A percentile compares a stretch with the other conserved stretches of the same genome.
Conservation (phyloP, 2,329 filamentous ascomycete species). For the Nothophoma quercina region DNA sequence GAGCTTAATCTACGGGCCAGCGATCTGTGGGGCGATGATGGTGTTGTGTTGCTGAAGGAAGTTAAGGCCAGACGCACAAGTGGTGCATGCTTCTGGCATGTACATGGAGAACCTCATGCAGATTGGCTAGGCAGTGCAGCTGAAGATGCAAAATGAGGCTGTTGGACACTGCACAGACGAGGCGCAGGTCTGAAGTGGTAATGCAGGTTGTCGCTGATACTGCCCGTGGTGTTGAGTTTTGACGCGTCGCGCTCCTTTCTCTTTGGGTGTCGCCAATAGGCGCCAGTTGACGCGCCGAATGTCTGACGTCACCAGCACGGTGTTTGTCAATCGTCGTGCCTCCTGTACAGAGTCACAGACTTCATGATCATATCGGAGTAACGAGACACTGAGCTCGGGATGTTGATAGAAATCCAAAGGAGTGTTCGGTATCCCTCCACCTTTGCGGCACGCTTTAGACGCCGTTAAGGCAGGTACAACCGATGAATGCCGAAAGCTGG, state of each 20-base stretch:
- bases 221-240: not conserved
- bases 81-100: not conserved
- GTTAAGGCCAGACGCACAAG: not conserved
- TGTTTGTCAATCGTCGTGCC: too few relatives aligned
- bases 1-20: slow-evolving; percentile 20
- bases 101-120: not conserved
- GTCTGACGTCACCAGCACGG: slow-evolving; percentile 1
- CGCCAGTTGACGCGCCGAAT: not conserved
- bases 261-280: not conserved
- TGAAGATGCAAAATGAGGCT: not conserved
- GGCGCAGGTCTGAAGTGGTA: slow-evolving; percentile 9
- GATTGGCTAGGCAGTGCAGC: not conserved
- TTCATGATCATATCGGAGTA: not conserved
- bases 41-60: slow-evolving; percentile 40
- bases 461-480: slow-evolving; percentile 20
- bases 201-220: not conserved
- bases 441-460: slow-evolving; percentile 18
- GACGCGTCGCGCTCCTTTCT: slow-evolving; percentile 5
- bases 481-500: slow-evolving; percentile 15
- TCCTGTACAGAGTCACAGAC: too few relatives aligned
- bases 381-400: not conserved
- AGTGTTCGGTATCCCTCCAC: slow-evolving; percentile 9
- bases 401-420: not conserved
- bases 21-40: slow-evolving; percentile 23
- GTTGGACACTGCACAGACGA: not conserved